Base-by-base conservation (phyloP, 768 basidiomycete genomes). In the Lyophyllum semitale region DNA sequence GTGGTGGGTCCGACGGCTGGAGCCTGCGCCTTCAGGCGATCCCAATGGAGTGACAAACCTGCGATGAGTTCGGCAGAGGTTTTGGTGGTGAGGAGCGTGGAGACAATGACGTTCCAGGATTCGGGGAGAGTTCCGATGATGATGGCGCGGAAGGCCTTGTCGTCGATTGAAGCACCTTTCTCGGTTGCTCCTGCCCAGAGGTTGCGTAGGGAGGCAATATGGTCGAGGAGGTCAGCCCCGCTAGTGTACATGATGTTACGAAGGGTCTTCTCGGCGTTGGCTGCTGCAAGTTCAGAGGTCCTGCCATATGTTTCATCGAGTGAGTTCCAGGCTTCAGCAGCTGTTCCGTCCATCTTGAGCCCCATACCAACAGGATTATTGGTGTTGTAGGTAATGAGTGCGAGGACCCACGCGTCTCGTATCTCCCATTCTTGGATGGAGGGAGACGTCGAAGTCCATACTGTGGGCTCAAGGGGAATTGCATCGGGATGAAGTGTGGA, bases 351-450 rank as follows among this genome's bases (percentile, higher is more conserved):
- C 4, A 46, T 25, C 35, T 59, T 63, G 7, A 65, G 26, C 0
- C 63, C 58, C 5, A 64, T 27, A 1, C 63, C 61, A 9, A 60
- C 48, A 13, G 59, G 55, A 33, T 64, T 64, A 41, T 58, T 60
- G 30, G 49, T 49, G 33, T 64, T 64, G 26, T 29, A 53, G 0
- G 20, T 44, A 1, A 53, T 33, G 1, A 53, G 51, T 7, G 37
- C n/a, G 17, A 53, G 38, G 1, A 20, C n/a, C 46, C 46, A 48
- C 12, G 37, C 46, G 32, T 54, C 46, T 7, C 46, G 22, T 13
- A 40, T 20, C 8, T 41, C 53, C 53, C 37, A 54, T 29, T 54
- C 53, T 17, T 48, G 2, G 2, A n/a, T 8, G 6, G 53, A 54
- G 12, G 45, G 46, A 27, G 15, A 29, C 11, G 6, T 30, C 12